Evolutionary conservation across 2,329 filamentous ascomycete genomes (phyloP), one percentile per base, ranked within the genome.

Genomic region (Sporothrix schenckii): DNA sequence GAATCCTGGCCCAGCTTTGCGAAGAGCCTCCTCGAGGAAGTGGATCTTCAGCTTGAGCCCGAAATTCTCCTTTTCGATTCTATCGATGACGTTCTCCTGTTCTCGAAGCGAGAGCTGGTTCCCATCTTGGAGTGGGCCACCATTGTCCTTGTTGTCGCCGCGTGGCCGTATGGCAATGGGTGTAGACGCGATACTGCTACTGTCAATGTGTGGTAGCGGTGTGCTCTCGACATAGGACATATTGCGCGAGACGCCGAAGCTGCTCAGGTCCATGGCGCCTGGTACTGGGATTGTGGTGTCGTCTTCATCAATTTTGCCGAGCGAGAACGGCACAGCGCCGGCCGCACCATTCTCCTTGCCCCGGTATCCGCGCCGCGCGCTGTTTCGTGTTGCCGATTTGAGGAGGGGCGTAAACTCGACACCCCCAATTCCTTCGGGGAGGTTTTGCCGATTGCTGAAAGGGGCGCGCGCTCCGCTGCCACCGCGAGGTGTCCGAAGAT

Each of bases 11-110:
- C 94, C 94, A 69, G 91, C 88, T 79, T 96, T 97, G 68, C 90
- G 88, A 66, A 99, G 82, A 16, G 92, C 92, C 75, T 98, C 93
- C 79, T 99, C 93, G 70, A 99, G 86, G 79, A 97, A 99, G 80
- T 98, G 93, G 68, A 98, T 97, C 80, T 97, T 97, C 75, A 98
- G 86, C 80, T 98, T 98, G 69, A 99, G 85, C 30, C 93, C 93
- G 78, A 98, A 99, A 78, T 99, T 99, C 78, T 98, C 95, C 83
- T 99, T 99, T 78, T 97, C 93, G 76, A 99, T 94, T 77, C 92
- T 92, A 81, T 97, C 92, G 75, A 99, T 94, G 74, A 95, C 91
- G 75, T 93, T 93, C 80, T 98, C 95, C 80, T 99, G 95, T 78
- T 99, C 95, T 72, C 93, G 90, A 71, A 99, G 81, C 1, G 95